These are phyloP conservation scores for Austropuccinia psidii DNA, from an alignment of 1,284 basidiomycete species.

Conservation along the genomic window DNA sequence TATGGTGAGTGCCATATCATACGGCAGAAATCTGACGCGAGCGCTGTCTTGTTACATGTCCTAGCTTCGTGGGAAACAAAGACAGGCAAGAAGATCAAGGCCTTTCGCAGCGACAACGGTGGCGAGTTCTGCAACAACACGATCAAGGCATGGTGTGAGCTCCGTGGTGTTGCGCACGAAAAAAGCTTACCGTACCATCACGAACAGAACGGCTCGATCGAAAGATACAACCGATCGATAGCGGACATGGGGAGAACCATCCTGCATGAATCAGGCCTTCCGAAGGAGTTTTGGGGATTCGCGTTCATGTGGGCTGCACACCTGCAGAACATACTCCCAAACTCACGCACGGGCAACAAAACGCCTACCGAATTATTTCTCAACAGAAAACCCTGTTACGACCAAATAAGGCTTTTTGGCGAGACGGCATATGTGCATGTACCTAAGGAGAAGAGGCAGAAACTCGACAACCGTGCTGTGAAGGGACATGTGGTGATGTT, in stretches of 20 bases:
- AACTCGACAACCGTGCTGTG: neutral
- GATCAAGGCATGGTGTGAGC: neutral
- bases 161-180: neutral
- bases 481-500: neutral
- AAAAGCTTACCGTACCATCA: neutral
- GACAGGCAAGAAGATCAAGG: neutral
- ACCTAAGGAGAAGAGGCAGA: neutral
- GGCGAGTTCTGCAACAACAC: neutral
- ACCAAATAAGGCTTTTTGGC: neutral
- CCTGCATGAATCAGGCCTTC: neutral
- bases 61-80: too few relatives aligned
- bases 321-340: neutral
- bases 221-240: too few relatives aligned
- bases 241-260: neutral
- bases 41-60: too few relatives aligned
- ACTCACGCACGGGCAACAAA: neutral
- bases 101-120: neutral
- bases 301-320: neutral
- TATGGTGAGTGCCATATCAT: too few relatives aligned
- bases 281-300: neutral
- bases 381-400: neutral
- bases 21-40: too few relatives aligned
- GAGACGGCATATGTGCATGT: neutral
- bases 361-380: neutral
- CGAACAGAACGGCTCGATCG: slow-evolving; percentile 4